phyloP scores from a whole-genome alignment of 1,139 yeast species.

The Blastobotrys arbuscula region DNA sequence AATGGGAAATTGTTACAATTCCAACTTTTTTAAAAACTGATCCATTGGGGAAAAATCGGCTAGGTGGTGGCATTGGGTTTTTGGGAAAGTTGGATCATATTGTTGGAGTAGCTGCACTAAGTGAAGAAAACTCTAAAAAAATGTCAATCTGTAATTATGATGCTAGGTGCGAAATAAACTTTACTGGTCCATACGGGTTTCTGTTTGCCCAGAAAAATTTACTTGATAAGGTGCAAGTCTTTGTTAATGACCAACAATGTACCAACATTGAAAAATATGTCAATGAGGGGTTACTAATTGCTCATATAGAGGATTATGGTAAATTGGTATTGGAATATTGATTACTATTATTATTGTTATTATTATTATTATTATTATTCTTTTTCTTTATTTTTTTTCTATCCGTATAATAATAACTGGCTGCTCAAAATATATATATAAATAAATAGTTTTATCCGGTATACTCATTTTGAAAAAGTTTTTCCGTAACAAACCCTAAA shows the following conservation, averaged over 20 bases:
- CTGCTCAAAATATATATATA: too few species aligned
- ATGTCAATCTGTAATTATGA: too few species aligned
- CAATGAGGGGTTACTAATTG: neutral
- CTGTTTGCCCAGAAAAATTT: neutral
- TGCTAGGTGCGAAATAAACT: too few species aligned
- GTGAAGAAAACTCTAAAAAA: too few species aligned
- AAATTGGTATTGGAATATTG: neutral
- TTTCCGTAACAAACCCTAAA: too few species aligned
- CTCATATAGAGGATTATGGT: neutral
- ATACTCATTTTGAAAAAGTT: neutral
- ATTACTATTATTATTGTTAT: neutral
- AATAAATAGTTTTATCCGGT: too few species aligned
- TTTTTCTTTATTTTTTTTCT: too few species aligned
- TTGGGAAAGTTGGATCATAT: conserved; percentile 9
- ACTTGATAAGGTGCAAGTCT: neutral
- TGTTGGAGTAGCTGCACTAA: conserved; percentile 7
- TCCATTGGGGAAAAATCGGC: neutral
- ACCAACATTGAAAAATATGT: neutral
- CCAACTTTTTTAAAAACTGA: neutral
- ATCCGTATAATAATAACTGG: too few species aligned
- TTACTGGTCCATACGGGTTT: neutral
- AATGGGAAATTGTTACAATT: conserved; percentile 7
- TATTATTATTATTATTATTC: too few species aligned
- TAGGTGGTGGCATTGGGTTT: neutral
- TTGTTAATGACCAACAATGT: neutral